Evolutionary conservation across 192 early-diverging fungal species (phyloP), one percentile per base, ranked within the genome.

Genomic region (Coemansia umbellata): DNA sequence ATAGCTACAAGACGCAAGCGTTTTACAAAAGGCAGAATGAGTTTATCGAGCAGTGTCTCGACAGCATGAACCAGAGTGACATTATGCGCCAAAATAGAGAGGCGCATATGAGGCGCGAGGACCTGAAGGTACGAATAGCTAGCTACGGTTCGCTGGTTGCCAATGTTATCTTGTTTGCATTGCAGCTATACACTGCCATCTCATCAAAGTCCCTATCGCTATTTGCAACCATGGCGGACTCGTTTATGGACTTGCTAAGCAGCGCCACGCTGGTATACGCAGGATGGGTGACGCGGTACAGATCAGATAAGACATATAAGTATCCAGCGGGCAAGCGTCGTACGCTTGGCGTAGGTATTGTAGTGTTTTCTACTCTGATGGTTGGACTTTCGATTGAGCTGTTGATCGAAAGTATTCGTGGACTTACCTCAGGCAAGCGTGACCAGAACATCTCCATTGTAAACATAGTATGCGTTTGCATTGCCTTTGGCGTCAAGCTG

Each of bases 21-120:
- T 95, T 91, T 55, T 95, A 95, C 66, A 57, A 85, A 43, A 61
- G 78, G 28, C 93, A 95, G 57, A 93, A 95, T 57, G 82, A 88
- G 37, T 76, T 87, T 33, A 94, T 94, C 60, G 78, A 88, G 41
- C 77, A 81, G 41, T 81, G 91, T 33, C 63, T 94, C 28, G 37
- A 37, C 32, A 57, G 50, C 47, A 62, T 43, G 43, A 45, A 68
- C 31, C 47, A 33, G 14, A 56, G 33, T 27, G 55, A 55, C 23
- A 33, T 47, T 3, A 39, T 27, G 4, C 28, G 39, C 4, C 41
- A 28, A 10, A 37, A 14, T 10, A 32, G 54, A 18, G 49, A 23
- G 5, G 43, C 47, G 5, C 47, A 47, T 14, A 21, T 49, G 3
- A 22, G 40, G 11, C 67, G 35, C 40, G 60, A 55, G 58, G 53